Evolutionary conservation across 345 rosid species (phyloP), one percentile per base, ranked within the genome.

Genomic region (Populus nigra): DNA sequence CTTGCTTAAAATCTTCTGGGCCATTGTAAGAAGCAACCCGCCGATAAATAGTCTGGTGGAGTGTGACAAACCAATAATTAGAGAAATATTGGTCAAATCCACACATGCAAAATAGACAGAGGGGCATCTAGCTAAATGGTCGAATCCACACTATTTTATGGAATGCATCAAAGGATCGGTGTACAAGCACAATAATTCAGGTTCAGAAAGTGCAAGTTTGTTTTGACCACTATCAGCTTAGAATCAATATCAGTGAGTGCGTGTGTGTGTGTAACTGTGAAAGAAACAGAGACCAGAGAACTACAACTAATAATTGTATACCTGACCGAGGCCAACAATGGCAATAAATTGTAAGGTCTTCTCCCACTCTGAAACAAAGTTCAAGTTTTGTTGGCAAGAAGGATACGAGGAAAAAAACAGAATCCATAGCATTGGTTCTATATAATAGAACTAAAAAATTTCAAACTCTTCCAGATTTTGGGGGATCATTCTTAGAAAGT

Each of bases 311-410:
- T 78, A 39, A 65, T 73, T 59, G 43, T 61, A 45, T 91, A 92
- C 99, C 98, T 73, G 93, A 73, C 88, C 79, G 12, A 95, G 81
- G 77, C 99, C 97, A 75, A 93, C 12, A 66, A 93, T 74, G 79
- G 86, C 99, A 79, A 95, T 87, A 70, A 93, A 70, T 84, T 95
- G 99, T 77, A 95, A 80, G 15, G 96, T 88, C 84, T 81, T 89
- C 88, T 95, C 98, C 97, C 98, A 95, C 80, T 91, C 99, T 95
- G 94, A 76, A 77, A 88, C 9, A 77, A 69, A 73, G 49, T 33
- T n/a, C 3, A 68, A 29, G 59, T 39, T 76, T 18, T 76, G 76
- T 80, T 70, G 27, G 27, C 38, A 77, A 47, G 49, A 76, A 73
- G 65, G 31, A 70, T 45, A 59, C 18, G 22, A 70, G 17, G 49